phyloP scores from a whole-genome alignment of 1,284 basidiomycete species.

The Ustilago sp. region DNA sequence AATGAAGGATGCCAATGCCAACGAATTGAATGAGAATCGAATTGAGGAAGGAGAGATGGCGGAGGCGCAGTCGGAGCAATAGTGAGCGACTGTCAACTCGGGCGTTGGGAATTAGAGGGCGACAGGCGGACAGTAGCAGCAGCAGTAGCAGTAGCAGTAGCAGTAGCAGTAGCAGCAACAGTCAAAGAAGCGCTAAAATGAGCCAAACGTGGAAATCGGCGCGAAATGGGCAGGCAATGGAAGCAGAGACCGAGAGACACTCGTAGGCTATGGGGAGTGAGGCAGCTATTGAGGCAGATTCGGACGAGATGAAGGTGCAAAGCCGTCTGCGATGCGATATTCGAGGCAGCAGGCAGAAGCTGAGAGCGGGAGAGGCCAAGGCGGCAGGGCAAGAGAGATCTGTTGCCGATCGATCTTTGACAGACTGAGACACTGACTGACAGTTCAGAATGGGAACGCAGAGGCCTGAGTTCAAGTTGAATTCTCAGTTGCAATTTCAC shows the following conservation, averaged over 20 bases:
- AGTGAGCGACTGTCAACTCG: background rate
- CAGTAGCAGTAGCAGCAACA: background rate
- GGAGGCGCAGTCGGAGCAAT: slow-evolving; percentile 3
- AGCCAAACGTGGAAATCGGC: slow-evolving; percentile 14
- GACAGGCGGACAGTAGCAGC: background rate
- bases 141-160: background rate
- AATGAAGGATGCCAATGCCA: slow-evolving; percentile 5
- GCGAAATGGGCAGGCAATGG: background rate
- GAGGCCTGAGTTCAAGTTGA: background rate
- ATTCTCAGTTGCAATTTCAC: no score
- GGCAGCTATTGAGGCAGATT: slow-evolving; percentile 8
- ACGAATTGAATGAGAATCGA: background rate
- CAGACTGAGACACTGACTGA: background rate
- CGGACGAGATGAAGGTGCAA: slow-evolving; percentile 28
- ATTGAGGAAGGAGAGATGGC: slow-evolving; percentile 12
- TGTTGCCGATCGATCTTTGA: background rate
- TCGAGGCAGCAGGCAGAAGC: slow-evolving; percentile 3
- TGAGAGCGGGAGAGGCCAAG: background rate
- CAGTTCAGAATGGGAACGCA: background rate
- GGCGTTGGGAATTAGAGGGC: slow-evolving; percentile 1
- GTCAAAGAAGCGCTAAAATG: background rate
- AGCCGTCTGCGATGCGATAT: background rate
- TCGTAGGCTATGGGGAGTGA: background rate
- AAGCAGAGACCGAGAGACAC: background rate
- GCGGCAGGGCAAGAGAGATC: background rate